These are phyloP conservation scores for Boletus insuetus DNA, from an alignment of 768 basidiomycete genomes.

Conservation along the genomic window DNA sequence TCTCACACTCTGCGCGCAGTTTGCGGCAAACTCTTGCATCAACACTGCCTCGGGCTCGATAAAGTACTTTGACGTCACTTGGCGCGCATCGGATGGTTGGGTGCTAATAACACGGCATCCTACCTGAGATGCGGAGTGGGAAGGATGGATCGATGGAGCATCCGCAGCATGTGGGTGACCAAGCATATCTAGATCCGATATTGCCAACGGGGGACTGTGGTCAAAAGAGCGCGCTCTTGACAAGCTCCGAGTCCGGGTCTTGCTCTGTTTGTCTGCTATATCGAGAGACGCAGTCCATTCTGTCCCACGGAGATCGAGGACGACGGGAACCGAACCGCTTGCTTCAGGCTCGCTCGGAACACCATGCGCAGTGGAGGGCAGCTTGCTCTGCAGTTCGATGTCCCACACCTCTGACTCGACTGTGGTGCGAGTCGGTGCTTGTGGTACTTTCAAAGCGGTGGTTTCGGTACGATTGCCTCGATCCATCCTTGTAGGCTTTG, in stretches of 20 bases:
- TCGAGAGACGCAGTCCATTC: slow-evolving; percentile 26
- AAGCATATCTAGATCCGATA: slow-evolving; percentile 22
- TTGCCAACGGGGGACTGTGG: slow-evolving; percentile 15
- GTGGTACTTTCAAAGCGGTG: not conserved
- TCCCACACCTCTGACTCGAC: slow-evolving; percentile 52
- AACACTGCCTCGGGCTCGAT: not conserved
- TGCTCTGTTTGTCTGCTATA: not conserved
- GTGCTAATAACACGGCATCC: slow-evolving; percentile 16
- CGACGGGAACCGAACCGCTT: slow-evolving; percentile 26
- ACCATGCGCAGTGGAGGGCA: slow-evolving; percentile 20
- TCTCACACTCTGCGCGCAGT: not conserved
- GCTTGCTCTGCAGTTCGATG: slow-evolving; percentile 43
- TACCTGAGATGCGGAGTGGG: slow-evolving; percentile 56
- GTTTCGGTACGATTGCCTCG: not conserved
- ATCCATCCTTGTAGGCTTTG: slow-evolving; percentile 1
- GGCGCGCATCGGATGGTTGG: not conserved
- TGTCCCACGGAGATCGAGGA: slow-evolving; percentile 36
- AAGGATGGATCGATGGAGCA: slow-evolving; percentile 40
- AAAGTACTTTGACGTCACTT: slow-evolving; percentile 11
- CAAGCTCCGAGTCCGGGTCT: not conserved
- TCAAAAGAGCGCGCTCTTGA: too few relatives aligned
- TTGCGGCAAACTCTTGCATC: not conserved
- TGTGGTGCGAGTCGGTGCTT: not conserved
- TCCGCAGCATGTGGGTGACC: not conserved
- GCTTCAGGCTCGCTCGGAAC: slow-evolving; percentile 16